phyloP scores from a whole-genome alignment of 371 early-diverging fungal species.

The Lichtheimia ornata region DNA sequence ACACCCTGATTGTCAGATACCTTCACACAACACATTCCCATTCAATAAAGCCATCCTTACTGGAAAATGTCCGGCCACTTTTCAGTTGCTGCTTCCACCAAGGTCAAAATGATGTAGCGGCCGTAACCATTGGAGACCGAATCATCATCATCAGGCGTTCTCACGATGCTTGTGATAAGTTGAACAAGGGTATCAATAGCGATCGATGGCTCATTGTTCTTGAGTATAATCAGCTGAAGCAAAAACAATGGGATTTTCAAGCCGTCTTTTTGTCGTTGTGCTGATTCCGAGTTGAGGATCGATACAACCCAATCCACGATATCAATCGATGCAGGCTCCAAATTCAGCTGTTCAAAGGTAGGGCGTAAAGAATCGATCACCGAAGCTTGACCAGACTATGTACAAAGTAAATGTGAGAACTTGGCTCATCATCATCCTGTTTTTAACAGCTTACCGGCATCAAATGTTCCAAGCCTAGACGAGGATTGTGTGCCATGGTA shows the following conservation, averaged over 20 bases:
- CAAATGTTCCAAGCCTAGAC: constrained; percentile 24
- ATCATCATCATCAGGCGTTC: constrained; percentile 13
- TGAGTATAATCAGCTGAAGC: constrained; percentile 27
- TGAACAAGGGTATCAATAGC: constrained; percentile 34
- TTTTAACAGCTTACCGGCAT: constrained; percentile 30
- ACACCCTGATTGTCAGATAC: background rate
- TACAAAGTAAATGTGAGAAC: background rate
- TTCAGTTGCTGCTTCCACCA: constrained; percentile 34
- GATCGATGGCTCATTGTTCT: constrained; percentile 15
- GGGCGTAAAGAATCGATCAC: constrained; percentile 36
- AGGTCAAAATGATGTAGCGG: constrained; percentile 29
- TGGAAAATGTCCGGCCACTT: constrained; percentile 44
- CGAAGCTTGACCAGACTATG: constrained; percentile 35
- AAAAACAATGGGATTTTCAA: constrained; percentile 41
- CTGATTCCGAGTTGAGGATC: constrained; percentile 11
- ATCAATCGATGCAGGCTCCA: constrained; percentile 40
- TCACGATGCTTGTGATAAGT: constrained; percentile 30
- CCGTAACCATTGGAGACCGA: background rate
- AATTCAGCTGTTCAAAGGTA: constrained; percentile 35
- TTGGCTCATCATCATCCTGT: background rate
- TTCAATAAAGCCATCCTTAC: constrained; percentile 12
- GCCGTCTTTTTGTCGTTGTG: constrained; percentile 20
- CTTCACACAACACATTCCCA: background rate
- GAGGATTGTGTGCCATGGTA: constrained; percentile 37
- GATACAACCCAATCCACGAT: constrained; percentile 36